These are phyloP conservation scores for Dipodascus geniculatus DNA, from an alignment of 805 yeast species.

Conservation along the genomic window DNA sequence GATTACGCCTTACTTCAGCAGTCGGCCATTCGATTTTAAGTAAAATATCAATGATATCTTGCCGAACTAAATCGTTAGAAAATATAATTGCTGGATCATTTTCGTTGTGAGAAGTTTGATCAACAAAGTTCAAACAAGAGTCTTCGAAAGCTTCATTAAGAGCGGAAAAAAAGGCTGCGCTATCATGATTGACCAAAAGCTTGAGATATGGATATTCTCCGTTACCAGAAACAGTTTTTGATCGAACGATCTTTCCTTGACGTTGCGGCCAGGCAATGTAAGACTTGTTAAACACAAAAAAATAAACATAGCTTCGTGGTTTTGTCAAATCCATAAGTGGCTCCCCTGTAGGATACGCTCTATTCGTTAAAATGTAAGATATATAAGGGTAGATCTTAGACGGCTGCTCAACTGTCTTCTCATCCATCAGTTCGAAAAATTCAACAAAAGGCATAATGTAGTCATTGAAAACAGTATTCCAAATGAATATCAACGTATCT, in stretches of 20 bases:
- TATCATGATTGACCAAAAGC: conserved; percentile 40
- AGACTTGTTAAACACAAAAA: conserved; percentile 45
- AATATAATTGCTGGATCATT: conserved; percentile 10
- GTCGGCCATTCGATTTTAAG: conserved; percentile 41
- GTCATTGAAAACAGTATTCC: conserved; percentile 61
- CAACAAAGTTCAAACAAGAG: conserved; percentile 53
- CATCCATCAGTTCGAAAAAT: conserved; percentile 31
- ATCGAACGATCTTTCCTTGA: conserved; percentile 25
- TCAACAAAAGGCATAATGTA: conserved; percentile 60
- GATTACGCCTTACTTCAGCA: conserved; percentile 19
- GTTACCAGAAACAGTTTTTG: conserved; percentile 27
- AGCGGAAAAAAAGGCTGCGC: conserved; percentile 48
- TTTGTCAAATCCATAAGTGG: conserved; percentile 26
- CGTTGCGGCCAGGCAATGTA: conserved; percentile 25
- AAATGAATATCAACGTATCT: conserved; percentile 58
- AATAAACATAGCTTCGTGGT: conserved; percentile 34
- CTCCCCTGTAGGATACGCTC: conserved; percentile 67
- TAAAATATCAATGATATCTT: conserved; percentile 63
- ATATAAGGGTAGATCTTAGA: conserved; percentile 45
- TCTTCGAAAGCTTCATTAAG: conserved; percentile 82
- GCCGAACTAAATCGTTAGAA: conserved; percentile 40
- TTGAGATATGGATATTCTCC: conserved; percentile 60
- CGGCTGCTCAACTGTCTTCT: conserved; percentile 14
- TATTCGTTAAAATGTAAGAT: conserved; percentile 59
- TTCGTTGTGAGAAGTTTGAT: conserved; percentile 18